Conservation (phyloP, 2,329 filamentous ascomycete species). For the Pyrenochaeta sp. region DNA sequence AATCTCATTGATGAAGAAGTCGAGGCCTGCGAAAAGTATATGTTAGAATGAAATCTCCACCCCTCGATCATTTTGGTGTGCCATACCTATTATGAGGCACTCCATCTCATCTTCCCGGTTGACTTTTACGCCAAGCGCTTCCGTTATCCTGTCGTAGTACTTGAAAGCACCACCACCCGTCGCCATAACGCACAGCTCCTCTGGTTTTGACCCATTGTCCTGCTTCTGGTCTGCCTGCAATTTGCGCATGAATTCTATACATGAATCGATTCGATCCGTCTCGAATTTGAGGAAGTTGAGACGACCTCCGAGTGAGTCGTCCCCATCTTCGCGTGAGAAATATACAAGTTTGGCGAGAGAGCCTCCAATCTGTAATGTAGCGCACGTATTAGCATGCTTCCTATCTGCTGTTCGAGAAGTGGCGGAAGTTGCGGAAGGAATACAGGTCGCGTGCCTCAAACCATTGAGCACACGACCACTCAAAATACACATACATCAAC, state of each 20-base stretch:
- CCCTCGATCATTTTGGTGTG: background rate
- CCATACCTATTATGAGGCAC: conserved; percentile 88
- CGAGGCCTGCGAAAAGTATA: conserved; percentile 70
- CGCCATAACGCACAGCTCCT: conserved; percentile 89
- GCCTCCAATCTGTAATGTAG: conserved; percentile 78
- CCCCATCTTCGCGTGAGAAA: conserved; percentile 87
- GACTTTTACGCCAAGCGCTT: conserved; percentile 86
- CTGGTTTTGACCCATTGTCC: conserved; percentile 74
- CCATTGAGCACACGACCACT: conserved; percentile 19
- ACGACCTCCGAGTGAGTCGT: conserved; percentile 81
- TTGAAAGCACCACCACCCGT: conserved; percentile 97
- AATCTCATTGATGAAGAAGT: conserved; percentile 99
- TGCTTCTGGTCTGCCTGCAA: conserved; percentile 82
- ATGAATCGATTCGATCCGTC: conserved; percentile 91
- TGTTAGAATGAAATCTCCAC: background rate
- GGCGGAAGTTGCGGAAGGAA: background rate
- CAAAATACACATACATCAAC: conserved; percentile 76
- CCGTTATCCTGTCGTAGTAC: conserved; percentile 89
- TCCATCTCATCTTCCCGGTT: conserved; percentile 98
- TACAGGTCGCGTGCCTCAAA: conserved; percentile 24
- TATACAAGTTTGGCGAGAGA: conserved; percentile 97
- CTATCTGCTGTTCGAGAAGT: background rate
- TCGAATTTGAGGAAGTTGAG: conserved; percentile 97
- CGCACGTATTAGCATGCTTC: conserved; percentile 23
- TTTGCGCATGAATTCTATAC: conserved; percentile 88